Evolutionary conservation across 2,329 filamentous ascomycete species (phyloP), one percentile per base, ranked within the genome.

Genomic region (Massarina eburnea): DNA sequence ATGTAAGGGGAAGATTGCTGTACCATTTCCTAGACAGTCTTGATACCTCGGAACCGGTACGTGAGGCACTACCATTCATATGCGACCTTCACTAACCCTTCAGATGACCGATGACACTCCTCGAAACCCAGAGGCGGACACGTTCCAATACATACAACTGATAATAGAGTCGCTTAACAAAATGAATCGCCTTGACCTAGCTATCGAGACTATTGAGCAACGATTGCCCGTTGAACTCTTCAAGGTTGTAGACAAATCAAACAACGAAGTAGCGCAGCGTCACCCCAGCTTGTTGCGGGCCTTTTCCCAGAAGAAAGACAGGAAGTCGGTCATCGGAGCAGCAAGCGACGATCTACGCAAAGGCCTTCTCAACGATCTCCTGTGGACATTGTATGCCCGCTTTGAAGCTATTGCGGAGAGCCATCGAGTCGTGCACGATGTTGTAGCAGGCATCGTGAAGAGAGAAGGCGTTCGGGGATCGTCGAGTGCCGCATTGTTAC

Each of bases 361-460:
- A 12, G 88, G 90, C 58, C 89, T 96, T 21, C 86, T 99, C 39
- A 88, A 94, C 54, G 94, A 99, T 62, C 81, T 97, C 36, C 75
- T 99, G 2, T 95, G 88, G 83, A 92, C 90, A 0, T 72, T 99
- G 1, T 99, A 95, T 67, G 91, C 91, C 34, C 96, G 96, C 60
- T 97, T 99, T 54, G 94, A 97, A 69, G 89, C 94, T 7, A 97
- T 99, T 55, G 90, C 91, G 4, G 95, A 99, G 73, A 89, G 91
- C 2, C 94, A 99, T 65, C 86, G 95, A 33, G 86, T 96, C 0
- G 84, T 97, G 46, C 91, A 97, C 68, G 94, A 97, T 68, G 88
- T 95, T 37, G 86, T 96, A 62, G 86, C 86, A 52, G 88, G 89
- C 1, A 88, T 99, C 47, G 84, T 92, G 43, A 84, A 86, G 51